Evolutionary conservation across 208 protist genomes (phyloP), one percentile per base, ranked within the genome.

Genomic region (Acanthamoeba sp.): DNA sequence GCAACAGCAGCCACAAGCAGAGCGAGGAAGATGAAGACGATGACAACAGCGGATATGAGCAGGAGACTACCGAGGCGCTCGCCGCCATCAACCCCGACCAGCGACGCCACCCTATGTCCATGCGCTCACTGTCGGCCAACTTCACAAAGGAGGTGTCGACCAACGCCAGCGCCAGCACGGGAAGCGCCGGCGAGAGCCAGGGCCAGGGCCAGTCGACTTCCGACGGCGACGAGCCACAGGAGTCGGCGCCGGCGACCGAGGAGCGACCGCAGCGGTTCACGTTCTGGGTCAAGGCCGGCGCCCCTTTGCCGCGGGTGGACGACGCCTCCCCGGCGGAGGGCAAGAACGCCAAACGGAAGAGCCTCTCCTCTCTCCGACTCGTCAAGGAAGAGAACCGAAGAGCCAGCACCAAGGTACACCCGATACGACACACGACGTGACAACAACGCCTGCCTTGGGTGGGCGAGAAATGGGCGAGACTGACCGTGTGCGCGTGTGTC

Each of bases 381-480:
- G 16, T 78, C 66, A 78, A 78, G 66, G 66, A 78, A 20, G 32
- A 71, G 62, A 71, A 71, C 62, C 22, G 32, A 71, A 71, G 32
- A 24, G 62, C 24, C 62, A 22, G n/a, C 24, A 16, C 29, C 62
- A 71, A 71, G 32, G 62, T 62, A 62, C 55, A 62, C 55, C 22
- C 55, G 16, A 62, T 22, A 27, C 55, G 12, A 62, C 22, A 12
- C 22, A 22, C 22, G 55, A 62, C 55, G 12, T 27, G 55, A 12
- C 16, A 27, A 62, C 55, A 62, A 27, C 12, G 16, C 22, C 16
- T 62, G 22, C 22, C 55, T 62, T 62, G n/a, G n/a, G n/a, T n/a
- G n/a, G n/a, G n/a, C n/a, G n/a, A n/a, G n/a, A n/a, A n/a, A n/a
- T n/a, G n/a, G n/a, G n/a, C n/a, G n/a, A n/a, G n/a, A n/a, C n/a